Percentiles rank a stretch among this genome's conserved stretches.
These are phyloP conservation scores for Neurospora sp. DNA, from an alignment of 495 filamentous ascomycete species.

Conservation along the genomic window DNA sequence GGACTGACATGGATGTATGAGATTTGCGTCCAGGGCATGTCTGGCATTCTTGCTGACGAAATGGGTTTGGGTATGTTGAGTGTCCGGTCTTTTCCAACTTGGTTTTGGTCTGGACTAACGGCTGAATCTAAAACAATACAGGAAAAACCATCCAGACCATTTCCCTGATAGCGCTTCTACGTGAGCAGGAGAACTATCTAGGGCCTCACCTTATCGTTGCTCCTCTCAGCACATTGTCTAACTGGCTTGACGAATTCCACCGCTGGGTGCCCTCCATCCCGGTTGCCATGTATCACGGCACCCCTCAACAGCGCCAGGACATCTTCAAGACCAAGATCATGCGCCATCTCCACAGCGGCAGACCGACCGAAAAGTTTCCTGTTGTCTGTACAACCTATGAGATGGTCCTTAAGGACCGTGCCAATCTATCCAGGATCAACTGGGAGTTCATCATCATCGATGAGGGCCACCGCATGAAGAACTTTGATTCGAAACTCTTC, in stretches of 20 bases:
- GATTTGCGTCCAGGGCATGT: conserved; percentile 68
- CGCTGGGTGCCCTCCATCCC: conserved; percentile 83
- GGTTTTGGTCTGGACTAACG: not conserved
- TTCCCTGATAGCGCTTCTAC: conserved; percentile 75
- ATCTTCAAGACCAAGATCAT: conserved; percentile 58
- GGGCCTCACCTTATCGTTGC: conserved; percentile 87
- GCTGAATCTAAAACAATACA: conserved; percentile 1
- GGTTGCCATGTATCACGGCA: conserved; percentile 82
- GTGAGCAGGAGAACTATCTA: conserved; percentile 68
- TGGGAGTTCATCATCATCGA: conserved; percentile 99
- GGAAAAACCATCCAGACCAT: conserved; percentile 91
- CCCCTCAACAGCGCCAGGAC: conserved; percentile 58
- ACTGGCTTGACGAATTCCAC: conserved; percentile 93
- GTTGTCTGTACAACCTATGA: conserved; percentile 92
- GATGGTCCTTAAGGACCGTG: conserved; percentile 85
- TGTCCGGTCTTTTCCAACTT: not conserved
- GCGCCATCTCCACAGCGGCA: conserved; percentile 36
- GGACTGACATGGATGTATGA: conserved; percentile 94
- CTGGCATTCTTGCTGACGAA: conserved; percentile 92
- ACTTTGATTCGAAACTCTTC: conserved; percentile 87
- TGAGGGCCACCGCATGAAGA: conserved; percentile 96
- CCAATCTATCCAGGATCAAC: conserved; percentile 64
- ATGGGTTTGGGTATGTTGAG: conserved; percentile 69
- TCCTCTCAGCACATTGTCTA: conserved; percentile 82
- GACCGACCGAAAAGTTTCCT: conserved; percentile 57